phyloP scores from a whole-genome alignment of 306 rosid species.

The Glycine tomentella region DNA sequence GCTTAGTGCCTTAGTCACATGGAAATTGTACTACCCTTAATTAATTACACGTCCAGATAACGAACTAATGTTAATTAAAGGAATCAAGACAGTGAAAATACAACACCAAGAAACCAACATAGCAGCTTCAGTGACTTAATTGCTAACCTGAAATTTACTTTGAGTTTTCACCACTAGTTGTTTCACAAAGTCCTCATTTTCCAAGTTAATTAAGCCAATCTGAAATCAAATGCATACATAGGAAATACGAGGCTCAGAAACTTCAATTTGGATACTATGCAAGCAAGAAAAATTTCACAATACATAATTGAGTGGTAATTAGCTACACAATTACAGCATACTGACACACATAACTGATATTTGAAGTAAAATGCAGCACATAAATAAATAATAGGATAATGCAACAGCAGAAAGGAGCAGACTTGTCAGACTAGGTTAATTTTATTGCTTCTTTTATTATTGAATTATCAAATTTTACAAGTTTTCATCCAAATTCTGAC shows the following conservation, averaged over 20 bases:
- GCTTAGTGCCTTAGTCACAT: conserved; percentile 3
- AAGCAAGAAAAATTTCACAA: conserved; percentile 17
- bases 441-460: conserved; percentile 19
- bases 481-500: conserved; percentile 33
- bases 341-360: conserved; percentile 24
- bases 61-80: conserved; percentile 2
- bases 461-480: conserved; percentile 5
- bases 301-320: conserved; percentile 30
- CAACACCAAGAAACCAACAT: conserved; percentile 36
- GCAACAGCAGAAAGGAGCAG: not conserved
- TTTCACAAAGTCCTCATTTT: conserved; percentile 76
- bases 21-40: conserved; percentile 29
- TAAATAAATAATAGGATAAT: not conserved
- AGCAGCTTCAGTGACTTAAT: conserved; percentile 34
- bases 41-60: conserved; percentile 24
- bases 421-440: not conserved
- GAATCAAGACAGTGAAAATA: conserved; percentile 30
- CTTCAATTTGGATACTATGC: conserved; percentile 13
- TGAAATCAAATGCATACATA: conserved; percentile 45
- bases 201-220: conserved; percentile 93
- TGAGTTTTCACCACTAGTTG: conserved; percentile 72
- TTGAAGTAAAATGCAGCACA: conserved; percentile 18
- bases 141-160: conserved; percentile 78
- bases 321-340: conserved; percentile 17
- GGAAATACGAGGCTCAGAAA: conserved; percentile 34